These are phyloP conservation scores for Zygosaccharomyces sapae DNA, from an alignment of 1,139 yeast genomes.

Conservation along the genomic window DNA sequence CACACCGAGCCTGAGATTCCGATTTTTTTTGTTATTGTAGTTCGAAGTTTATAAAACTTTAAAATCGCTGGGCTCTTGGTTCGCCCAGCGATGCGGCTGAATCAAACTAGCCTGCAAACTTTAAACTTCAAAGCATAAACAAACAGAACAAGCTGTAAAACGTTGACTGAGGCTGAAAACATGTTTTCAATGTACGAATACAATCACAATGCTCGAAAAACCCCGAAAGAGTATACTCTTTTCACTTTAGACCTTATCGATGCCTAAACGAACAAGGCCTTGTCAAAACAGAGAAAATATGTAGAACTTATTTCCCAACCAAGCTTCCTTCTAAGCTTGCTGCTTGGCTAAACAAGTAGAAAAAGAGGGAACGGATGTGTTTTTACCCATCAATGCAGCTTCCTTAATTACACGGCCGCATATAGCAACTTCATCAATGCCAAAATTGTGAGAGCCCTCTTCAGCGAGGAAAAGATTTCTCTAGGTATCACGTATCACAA, in stretches of 20 bases:
- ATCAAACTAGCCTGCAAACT: slow-evolving; percentile 1
- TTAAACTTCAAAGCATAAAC: neutral
- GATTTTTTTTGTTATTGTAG: neutral
- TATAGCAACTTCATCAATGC: neutral
- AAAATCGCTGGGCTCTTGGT: slow-evolving; percentile 1
- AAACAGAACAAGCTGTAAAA: neutral
- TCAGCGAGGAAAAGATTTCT: neutral
- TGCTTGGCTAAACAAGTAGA: neutral
- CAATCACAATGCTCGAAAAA: neutral
- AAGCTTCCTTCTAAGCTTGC: neutral
- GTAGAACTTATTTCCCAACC: neutral
- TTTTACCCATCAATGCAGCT: no score
- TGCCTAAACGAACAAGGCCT: neutral
- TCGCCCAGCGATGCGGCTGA: slow-evolving; percentile 6
- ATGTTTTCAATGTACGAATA: neutral
- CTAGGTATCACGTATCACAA: neutral
- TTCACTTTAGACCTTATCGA: neutral
- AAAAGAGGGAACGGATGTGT: no score
- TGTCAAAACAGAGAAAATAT: neutral
- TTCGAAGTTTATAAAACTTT: neutral
- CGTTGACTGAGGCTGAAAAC: neutral
- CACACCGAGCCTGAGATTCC: neutral
- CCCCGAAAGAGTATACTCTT: neutral
- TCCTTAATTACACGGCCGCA: no score
- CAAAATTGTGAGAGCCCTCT: neutral